These are phyloP conservation scores for Mycena olivaceomarginata DNA, from an alignment of 768 basidiomycete genomes.

Conservation along the genomic window DNA sequence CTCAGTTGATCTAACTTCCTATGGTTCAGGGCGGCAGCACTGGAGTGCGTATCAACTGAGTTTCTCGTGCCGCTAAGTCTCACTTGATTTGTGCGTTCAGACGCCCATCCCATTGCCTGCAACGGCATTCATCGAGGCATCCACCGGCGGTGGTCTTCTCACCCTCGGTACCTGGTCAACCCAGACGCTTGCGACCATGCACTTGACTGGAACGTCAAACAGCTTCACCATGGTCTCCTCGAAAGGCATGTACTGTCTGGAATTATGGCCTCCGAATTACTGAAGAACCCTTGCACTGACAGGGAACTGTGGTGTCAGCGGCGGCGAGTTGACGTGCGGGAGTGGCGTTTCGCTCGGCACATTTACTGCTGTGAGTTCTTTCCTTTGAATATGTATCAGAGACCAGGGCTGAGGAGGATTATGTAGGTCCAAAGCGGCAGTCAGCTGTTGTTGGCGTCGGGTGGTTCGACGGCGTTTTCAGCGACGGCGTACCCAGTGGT, in stretches of 20 bases:
- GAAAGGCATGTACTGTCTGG: constrained; percentile 56
- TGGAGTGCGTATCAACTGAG: too few species aligned
- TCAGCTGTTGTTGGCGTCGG: constrained; percentile 58
- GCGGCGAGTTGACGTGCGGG: constrained; percentile 60
- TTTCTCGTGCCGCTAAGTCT: too few species aligned
- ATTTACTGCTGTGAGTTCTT: constrained; percentile 60
- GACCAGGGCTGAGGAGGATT: not conserved
- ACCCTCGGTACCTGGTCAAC: too few species aligned
- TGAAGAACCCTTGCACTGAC: not conserved
- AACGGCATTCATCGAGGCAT: too few species aligned
- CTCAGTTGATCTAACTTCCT: too few species aligned
- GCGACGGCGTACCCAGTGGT: constrained; percentile 60
- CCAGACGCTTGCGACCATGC: too few species aligned
- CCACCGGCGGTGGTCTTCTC: too few species aligned
- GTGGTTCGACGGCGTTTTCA: constrained; percentile 61
- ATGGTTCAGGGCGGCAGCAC: too few species aligned
- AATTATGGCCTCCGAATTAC: not conserved
- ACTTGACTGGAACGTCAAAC: too few species aligned
- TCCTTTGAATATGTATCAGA: not conserved
- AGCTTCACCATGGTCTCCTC: too few species aligned
- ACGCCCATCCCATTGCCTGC: too few species aligned
- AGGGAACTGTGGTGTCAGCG: constrained; percentile 57
- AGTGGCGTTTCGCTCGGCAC: constrained; percentile 58
- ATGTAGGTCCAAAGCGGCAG: constrained; percentile 58
- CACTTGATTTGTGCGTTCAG: too few species aligned